A percentile compares a stretch with the other conserved stretches of the same genome.
Evolutionary conservation across 306 rosid genomes (phyloP).

Genomic region (Begonia fuchsioides): DNA sequence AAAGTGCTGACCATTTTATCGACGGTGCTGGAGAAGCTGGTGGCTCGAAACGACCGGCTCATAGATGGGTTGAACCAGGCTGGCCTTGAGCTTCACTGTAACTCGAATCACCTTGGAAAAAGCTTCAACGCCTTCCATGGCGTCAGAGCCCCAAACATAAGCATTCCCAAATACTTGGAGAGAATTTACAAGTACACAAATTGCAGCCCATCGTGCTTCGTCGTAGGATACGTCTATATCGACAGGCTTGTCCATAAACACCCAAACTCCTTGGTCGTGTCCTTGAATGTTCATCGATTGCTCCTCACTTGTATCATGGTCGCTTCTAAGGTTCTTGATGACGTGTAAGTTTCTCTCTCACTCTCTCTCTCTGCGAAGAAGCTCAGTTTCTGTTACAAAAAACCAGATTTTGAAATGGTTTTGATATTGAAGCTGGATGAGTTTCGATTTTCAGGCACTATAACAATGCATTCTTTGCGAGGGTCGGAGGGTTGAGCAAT

Average conservation of each 20-base stretch:
- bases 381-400: slow-evolving; percentile 7
- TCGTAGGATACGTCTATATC: slow-evolving; percentile 75
- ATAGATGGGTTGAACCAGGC: slow-evolving; percentile 22
- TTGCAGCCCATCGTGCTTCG: slow-evolving; percentile 92
- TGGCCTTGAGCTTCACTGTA: slow-evolving; percentile 1
- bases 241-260: slow-evolving; percentile 63
- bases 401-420: slow-evolving; percentile 9
- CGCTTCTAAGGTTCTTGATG: slow-evolving; percentile 93
- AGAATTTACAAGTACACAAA: slow-evolving; percentile 75
- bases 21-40: slow-evolving; percentile 34
- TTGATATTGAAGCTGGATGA: slow-evolving; percentile 61
- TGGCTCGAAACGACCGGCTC: slow-evolving; percentile 10
- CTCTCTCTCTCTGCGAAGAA: slow-evolving; percentile 15
- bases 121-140: slow-evolving; percentile 39
- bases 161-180: slow-evolving; percentile 82
- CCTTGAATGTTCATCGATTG: slow-evolving; percentile 75
- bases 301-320: slow-evolving; percentile 67
- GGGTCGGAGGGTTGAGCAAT: slow-evolving; percentile 1
- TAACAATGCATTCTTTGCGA: background rate
- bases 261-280: slow-evolving; percentile 68
- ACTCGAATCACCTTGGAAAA: background rate
- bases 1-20: slow-evolving; percentile 57
- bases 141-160: slow-evolving; percentile 65
- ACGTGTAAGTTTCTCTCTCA: slow-evolving; percentile 46
- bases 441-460: no score